These are phyloP conservation scores for Boletellus deceptivus DNA, from an alignment of 1,284 basidiomycete genomes.

Conservation along the genomic window DNA sequence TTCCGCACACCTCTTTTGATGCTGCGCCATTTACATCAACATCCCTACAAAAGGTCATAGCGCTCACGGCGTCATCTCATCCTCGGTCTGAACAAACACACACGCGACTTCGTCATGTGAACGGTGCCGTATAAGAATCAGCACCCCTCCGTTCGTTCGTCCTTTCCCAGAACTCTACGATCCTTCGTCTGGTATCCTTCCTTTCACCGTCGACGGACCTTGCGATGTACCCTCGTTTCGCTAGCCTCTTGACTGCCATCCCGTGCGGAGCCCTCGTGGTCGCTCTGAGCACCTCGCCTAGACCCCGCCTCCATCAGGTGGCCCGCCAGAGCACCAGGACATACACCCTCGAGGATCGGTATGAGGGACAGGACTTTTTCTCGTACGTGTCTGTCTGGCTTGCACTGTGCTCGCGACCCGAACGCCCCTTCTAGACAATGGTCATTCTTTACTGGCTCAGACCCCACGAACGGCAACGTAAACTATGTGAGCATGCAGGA, in stretches of 20 bases:
- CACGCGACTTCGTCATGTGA: background rate
- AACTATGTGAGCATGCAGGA: constrained; percentile 48
- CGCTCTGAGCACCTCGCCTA: background rate
- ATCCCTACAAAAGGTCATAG: too few species aligned
- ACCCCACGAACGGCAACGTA: constrained; percentile 69
- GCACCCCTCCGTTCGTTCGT: background rate
- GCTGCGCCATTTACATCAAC: too few species aligned
- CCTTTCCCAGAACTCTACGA: background rate
- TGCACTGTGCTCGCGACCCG: background rate
- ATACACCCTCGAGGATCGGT: constrained; percentile 17
- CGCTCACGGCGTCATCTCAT: too few species aligned
- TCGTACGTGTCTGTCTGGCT: constrained; percentile 12
- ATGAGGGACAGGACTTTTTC: constrained; percentile 22
- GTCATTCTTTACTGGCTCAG: constrained; percentile 57
- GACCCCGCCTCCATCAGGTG: background rate
- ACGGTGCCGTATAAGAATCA: background rate
- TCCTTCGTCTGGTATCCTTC: background rate
- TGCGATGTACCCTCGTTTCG: constrained; percentile 5
- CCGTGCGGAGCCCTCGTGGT: constrained; percentile 1
- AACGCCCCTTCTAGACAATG: constrained; percentile 44
- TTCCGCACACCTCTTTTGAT: too few species aligned
- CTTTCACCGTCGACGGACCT: background rate
- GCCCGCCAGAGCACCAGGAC: background rate
- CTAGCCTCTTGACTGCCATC: constrained; percentile 3
- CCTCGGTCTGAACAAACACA: too few species aligned